phyloP scores from a whole-genome alignment of 2,329 filamentous ascomycete genomes.

The Aspergillus piperis region DNA sequence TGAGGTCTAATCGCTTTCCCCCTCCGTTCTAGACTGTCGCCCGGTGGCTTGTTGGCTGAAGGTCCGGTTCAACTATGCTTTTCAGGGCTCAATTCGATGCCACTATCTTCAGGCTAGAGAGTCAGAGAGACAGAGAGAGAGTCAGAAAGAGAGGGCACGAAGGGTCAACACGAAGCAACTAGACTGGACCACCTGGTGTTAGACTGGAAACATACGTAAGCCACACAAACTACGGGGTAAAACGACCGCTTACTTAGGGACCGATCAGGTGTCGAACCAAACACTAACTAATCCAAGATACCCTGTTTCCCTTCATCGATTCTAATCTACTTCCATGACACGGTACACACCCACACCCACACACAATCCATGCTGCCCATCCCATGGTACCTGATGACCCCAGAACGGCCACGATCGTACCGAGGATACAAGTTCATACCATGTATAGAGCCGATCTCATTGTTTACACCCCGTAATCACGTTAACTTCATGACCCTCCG shows the following conservation, averaged over 20 bases:
- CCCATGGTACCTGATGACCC: no score
- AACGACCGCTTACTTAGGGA: not conserved
- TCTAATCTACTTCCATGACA: no score
- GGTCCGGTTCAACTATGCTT: not conserved
- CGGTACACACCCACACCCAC: no score
- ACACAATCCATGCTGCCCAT: no score
- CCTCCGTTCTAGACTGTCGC: not conserved
- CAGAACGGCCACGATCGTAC: no score
- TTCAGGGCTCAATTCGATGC: not conserved
- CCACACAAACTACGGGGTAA: conserved; percentile 3
- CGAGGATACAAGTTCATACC: no score
- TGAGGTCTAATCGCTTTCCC: not conserved
- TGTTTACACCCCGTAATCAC: no score
- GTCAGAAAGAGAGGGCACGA: no score
- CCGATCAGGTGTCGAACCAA: not conserved
- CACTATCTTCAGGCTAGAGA: not conserved
- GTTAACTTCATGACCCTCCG: no score
- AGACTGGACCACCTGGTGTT: not conserved
- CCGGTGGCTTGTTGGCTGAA: not conserved
- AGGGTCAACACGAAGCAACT: not conserved
- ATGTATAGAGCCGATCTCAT: no score
- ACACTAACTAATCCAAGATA: no score
- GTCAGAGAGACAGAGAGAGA: not conserved
- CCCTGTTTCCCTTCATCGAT: no score
- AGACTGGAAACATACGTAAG: not conserved